A percentile compares a stretch with the other conserved stretches of the same genome.
These are phyloP conservation scores for Alternaria metachromatica DNA, from an alignment of 2,329 filamentous ascomycete species.

Conservation along the genomic window DNA sequence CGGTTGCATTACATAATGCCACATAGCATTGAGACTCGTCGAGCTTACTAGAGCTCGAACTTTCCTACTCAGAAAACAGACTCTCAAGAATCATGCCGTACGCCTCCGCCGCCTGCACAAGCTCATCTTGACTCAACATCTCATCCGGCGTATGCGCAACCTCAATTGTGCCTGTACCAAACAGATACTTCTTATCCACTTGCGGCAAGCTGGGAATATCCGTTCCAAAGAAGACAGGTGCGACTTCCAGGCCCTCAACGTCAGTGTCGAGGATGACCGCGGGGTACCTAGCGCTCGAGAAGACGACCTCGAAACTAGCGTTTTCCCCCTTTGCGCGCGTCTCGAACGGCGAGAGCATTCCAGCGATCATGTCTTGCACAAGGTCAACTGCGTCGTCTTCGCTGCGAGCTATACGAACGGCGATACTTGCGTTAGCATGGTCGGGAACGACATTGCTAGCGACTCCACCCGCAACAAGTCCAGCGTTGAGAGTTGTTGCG, in stretches of 20 bases:
- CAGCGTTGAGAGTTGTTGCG: slow-evolving; percentile 81
- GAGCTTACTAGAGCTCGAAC: background rate
- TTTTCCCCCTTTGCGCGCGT: slow-evolving; percentile 19
- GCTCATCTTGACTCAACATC: slow-evolving; percentile 25
- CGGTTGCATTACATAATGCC: background rate
- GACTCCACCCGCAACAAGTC: slow-evolving; percentile 78
- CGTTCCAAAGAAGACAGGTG: slow-evolving; percentile 34
- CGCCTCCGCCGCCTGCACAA: slow-evolving; percentile 30
- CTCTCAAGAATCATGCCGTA: slow-evolving; percentile 30
- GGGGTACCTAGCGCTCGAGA: slow-evolving; percentile 11
- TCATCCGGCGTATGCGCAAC: slow-evolving; percentile 33
- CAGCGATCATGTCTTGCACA: slow-evolving; percentile 25
- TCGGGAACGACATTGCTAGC: slow-evolving; percentile 86
- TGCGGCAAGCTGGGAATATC: slow-evolving; percentile 33
- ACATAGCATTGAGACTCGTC: background rate
- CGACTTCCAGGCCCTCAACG: slow-evolving; percentile 28
- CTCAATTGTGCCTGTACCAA: slow-evolving; percentile 28
- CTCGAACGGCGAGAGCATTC: slow-evolving; percentile 23
- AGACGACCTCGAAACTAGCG: slow-evolving; percentile 21
- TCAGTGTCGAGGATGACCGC: slow-evolving; percentile 31
- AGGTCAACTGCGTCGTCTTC: slow-evolving; percentile 24
- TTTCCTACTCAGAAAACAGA: slow-evolving; percentile 18
- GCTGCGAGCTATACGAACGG: slow-evolving; percentile 53
- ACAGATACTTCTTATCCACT: slow-evolving; percentile 31
- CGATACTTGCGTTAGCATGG: slow-evolving; percentile 69